Evolutionary conservation across 2,329 filamentous ascomycete genomes (phyloP).

Genomic region (Rhinocladiella mackenziei): DNA sequence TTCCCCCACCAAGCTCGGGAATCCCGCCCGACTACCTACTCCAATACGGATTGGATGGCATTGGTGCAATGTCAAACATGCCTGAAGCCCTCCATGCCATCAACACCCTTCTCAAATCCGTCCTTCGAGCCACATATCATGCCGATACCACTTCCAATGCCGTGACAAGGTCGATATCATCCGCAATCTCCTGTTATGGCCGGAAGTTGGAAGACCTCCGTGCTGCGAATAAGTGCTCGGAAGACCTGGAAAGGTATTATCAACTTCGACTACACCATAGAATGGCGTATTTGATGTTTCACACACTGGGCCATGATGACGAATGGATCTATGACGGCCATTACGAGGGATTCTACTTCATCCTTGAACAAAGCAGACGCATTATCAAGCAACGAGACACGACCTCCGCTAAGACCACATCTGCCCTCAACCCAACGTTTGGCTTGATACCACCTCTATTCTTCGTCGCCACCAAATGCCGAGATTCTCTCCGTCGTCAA

Average conservation of each 20-base stretch:
- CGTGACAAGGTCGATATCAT: not conserved
- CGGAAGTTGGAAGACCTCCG: conserved; percentile 2
- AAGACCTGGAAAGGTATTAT: not conserved
- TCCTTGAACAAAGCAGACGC: too few relatives aligned
- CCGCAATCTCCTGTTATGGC: not conserved
- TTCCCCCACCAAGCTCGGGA: conserved; percentile 4
- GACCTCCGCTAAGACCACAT: not conserved
- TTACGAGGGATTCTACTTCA: too few relatives aligned
- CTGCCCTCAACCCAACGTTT: not conserved
- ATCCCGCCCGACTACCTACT: conserved; percentile 5
- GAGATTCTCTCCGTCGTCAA: conserved; percentile 49
- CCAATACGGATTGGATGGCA: conserved; percentile 2
- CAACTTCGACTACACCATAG: conserved; percentile 11
- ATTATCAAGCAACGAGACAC: conserved; percentile 5
- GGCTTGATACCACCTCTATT: conserved; percentile 65
- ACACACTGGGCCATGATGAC: conserved; percentile 1
- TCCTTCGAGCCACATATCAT: conserved; percentile 6
- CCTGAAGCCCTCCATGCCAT: conserved; percentile 3
- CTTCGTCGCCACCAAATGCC: conserved; percentile 62
- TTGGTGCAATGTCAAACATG: conserved; percentile 2
- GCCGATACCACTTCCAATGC: not conserved
- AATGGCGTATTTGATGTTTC: conserved; percentile 8
- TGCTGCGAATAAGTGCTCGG: too few relatives aligned
- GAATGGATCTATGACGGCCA: conserved; percentile 7
- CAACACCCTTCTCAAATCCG: conserved; percentile 4